phyloP scores from a whole-genome alignment of 1,284 basidiomycete genomes.

The Xerocomus cyaneibrunnescens region DNA sequence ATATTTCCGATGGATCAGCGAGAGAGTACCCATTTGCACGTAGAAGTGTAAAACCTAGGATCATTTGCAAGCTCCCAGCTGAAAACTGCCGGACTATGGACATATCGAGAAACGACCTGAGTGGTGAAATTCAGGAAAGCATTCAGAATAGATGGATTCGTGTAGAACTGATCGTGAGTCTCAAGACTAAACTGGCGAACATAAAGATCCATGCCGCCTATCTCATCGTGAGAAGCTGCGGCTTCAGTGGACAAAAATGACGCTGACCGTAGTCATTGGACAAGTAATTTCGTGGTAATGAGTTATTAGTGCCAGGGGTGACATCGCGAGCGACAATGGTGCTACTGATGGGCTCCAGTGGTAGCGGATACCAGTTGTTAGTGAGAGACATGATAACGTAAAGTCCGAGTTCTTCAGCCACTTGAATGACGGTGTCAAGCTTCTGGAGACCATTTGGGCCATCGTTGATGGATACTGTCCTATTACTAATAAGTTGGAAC shows the following conservation, averaged over 20 bases:
- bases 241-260: conserved; percentile 1
- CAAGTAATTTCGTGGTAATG: conserved; percentile 50
- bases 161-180: conserved; percentile 60
- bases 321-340: conserved; percentile 34
- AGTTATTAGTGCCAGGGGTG: conserved; percentile 39
- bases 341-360: conserved; percentile 15
- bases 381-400: conserved; percentile 64
- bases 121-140: conserved; percentile 58
- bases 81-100: conserved; percentile 50
- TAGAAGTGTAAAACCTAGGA: conserved; percentile 41
- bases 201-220: conserved; percentile 66
- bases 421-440: conserved; percentile 60
- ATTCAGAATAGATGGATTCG: conserved; percentile 46
- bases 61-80: conserved; percentile 69
- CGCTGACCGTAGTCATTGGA: conserved; percentile 61
- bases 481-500: conserved; percentile 53
- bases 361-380: conserved; percentile 64
- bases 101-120: conserved; percentile 54
- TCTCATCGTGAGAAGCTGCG: conserved; percentile 8
- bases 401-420: conserved; percentile 59
- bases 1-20: conserved; percentile 11
- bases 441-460: conserved; percentile 66
- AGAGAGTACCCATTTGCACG: not conserved
- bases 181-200: conserved; percentile 49
- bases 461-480: conserved; percentile 51